Base-by-base conservation (phyloP, 164 flowering plant species). In the Piper betle region DNA sequence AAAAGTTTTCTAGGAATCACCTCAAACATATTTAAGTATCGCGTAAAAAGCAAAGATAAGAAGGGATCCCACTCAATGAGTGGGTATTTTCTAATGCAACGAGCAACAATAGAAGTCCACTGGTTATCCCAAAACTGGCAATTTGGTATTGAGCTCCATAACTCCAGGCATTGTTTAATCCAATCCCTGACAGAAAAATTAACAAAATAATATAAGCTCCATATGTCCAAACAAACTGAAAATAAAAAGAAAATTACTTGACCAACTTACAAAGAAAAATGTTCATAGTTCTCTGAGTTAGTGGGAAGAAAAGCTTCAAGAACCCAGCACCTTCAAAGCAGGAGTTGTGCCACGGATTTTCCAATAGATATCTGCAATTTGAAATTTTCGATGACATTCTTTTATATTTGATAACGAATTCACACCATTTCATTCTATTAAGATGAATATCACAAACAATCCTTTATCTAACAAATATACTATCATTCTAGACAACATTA, bases 321-420 rank as follows among this genome's bases (percentile, higher is more conserved):
- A 90, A 90, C 40, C 99, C 99, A 78, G 95, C 69, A 64, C 97
- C 99, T 73, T 93, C 99, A 74, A 86, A 88, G 71, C 87, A 68
- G 25, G 97, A 81, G 73, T 91, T 88, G 73, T 93, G 97, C 99
- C 99, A 93, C 61, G 99, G 97, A 71, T 93, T 93, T 72, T 88
- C 92, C 78, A 93, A 57, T 15, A 88, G 75, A 68, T 77, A 70
- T 67, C 96, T 89, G 85, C 75, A 73, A 55, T n/a, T 5, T 46
- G 12, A 46, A 46, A 53, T 54, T 54, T 54, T 20, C 1, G 0
- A 4, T 25, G 18, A 54, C 37, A 54, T 8, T 54, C 8, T 5
- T 54, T 18, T 17, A 25, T 18, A 6, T 18, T 0, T 25, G 33
- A 25, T 25, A 25, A 25, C 33, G 2, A 25, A 25, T 25, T 25